A percentile compares a stretch with the other conserved stretches of the same genome.
Conservation (phyloP, 2,329 filamentous ascomycete genomes). For the Penicillium sp. region DNA sequence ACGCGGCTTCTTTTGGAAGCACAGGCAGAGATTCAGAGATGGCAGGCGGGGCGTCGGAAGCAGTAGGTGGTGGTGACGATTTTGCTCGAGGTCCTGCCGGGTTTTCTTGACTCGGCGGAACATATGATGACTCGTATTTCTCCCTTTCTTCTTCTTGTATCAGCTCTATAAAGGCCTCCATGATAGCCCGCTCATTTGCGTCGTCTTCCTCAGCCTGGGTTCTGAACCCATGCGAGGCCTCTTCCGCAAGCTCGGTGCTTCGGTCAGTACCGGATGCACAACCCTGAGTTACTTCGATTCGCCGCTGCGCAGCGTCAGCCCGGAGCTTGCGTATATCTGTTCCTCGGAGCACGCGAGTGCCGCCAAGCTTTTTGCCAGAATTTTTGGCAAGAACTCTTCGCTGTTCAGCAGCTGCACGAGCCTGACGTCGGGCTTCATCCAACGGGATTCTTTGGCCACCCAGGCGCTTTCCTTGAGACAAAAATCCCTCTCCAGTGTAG, state of each 20-base stretch:
- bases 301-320: slow-evolving; percentile 66
- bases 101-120: slow-evolving; percentile 52
- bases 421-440: slow-evolving; percentile 71
- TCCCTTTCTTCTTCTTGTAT: slow-evolving; percentile 74
- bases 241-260: slow-evolving; percentile 63
- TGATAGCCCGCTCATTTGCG: slow-evolving; percentile 82
- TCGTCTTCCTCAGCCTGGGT: slow-evolving; percentile 85
- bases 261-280: slow-evolving; percentile 71
- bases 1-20: neutral
- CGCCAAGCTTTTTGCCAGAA: slow-evolving; percentile 71
- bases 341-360: slow-evolving; percentile 54
- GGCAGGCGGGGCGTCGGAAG: slow-evolving; percentile 24
- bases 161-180: slow-evolving; percentile 79
- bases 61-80: slow-evolving; percentile 40
- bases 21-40: neutral
- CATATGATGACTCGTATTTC: slow-evolving; percentile 56
- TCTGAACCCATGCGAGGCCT: slow-evolving; percentile 70
- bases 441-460: slow-evolving; percentile 65
- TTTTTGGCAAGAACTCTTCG: slow-evolving; percentile 57
- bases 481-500: slow-evolving; percentile 86
- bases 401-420: slow-evolving; percentile 71
- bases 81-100: slow-evolving; percentile 49
- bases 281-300: slow-evolving; percentile 64
- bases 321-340: slow-evolving; percentile 71
- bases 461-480: slow-evolving; percentile 70